These are phyloP conservation scores for Alternaria metachromatica DNA, from an alignment of 2,329 filamentous ascomycete genomes.

Conservation along the genomic window DNA sequence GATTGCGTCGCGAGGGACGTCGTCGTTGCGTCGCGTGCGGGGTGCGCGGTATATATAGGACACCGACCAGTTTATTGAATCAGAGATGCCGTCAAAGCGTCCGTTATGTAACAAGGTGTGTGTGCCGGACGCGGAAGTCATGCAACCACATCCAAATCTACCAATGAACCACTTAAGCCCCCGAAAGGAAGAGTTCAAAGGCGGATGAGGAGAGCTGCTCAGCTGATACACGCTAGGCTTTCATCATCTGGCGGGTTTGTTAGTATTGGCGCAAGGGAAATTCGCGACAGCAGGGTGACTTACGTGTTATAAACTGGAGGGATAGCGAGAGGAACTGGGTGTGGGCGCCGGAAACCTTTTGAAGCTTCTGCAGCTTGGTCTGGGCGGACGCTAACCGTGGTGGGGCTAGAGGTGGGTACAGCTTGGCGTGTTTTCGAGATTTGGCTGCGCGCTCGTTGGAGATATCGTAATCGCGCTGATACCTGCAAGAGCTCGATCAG, in stretches of 20 bases:
- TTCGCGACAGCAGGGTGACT: conserved; percentile 53
- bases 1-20: background rate
- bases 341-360: conserved; percentile 44
- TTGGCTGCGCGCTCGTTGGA: background rate
- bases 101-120: conserved; percentile 94
- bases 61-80: conserved; percentile 67
- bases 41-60: conserved; percentile 18
- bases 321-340: conserved; percentile 68
- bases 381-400: conserved; percentile 29
- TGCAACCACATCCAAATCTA: conserved; percentile 70
- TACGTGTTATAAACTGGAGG: conserved; percentile 99
- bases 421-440: conserved; percentile 21
- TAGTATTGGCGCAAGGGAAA: conserved; percentile 18
- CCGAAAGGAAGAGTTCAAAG: conserved; percentile 82
- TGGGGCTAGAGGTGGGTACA: conserved; percentile 21
- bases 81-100: conserved; percentile 99
- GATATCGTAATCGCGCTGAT: background rate
- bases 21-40: background rate
- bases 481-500: background rate
- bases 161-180: conserved; percentile 87
- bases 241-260: conserved; percentile 82
- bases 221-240: conserved; percentile 96
- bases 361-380: conserved; percentile 18
- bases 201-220: conserved; percentile 74
- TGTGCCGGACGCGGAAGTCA: conserved; percentile 99